Percentiles rank a stretch among this genome's conserved stretches.
These are phyloP conservation scores for Ophiocordyceps unilateralis DNA, from an alignment of 2,329 filamentous ascomycete genomes.

Conservation along the genomic window DNA sequence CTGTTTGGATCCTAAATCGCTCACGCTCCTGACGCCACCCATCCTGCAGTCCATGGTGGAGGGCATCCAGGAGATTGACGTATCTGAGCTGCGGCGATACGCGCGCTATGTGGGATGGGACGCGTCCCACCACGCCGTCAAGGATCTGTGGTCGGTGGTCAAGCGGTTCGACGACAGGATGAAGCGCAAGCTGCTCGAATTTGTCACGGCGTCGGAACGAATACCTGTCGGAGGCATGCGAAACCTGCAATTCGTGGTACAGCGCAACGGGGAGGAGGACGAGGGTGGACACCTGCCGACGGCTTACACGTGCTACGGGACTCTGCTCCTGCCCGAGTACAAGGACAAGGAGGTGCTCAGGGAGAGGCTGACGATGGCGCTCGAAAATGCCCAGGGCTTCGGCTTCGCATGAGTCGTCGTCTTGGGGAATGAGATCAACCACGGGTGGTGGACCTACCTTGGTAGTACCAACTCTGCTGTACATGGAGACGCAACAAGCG, in stretches of 20 bases:
- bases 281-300: conserved; percentile 51
- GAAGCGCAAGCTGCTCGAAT: conserved; percentile 67
- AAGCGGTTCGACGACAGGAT: conserved; percentile 47
- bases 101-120: conserved; percentile 73
- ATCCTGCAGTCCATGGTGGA: conserved; percentile 67
- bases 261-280: conserved; percentile 52
- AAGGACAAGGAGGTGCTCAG: conserved; percentile 48
- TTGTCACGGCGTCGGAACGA: conserved; percentile 84
- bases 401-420: conserved; percentile 54
- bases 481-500: background rate
- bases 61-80: conserved; percentile 65
- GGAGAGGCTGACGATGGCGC: conserved; percentile 63
- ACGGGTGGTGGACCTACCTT: no score
- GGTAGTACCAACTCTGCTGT: background rate
- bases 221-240: conserved; percentile 75
- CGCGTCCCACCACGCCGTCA: conserved; percentile 48
- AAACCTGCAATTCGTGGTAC: conserved; percentile 69
- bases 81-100: conserved; percentile 51
- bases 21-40: conserved; percentile 53
- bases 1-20: conserved; percentile 52
- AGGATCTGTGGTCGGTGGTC: conserved; percentile 74
- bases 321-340: conserved; percentile 73
- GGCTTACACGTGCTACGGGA: conserved; percentile 86
- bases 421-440: no score
- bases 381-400: conserved; percentile 81